Evolutionary conservation across 352 stramenopile species (phyloP).

Genomic region (Pythium phragmiticola): DNA sequence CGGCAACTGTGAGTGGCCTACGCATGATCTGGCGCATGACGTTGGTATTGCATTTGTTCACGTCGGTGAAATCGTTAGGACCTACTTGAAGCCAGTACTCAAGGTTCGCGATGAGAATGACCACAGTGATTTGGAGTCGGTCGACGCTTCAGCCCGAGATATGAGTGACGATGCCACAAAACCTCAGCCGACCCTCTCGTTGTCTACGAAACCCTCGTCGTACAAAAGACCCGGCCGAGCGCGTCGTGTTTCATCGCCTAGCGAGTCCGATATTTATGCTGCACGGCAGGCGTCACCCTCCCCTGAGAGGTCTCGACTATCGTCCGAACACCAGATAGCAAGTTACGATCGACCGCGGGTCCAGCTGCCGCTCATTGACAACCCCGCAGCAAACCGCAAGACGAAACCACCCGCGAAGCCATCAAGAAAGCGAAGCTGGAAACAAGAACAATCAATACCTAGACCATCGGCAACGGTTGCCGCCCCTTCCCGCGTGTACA

Average conservation of each 20-base stretch:
- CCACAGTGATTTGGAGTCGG: not conserved
- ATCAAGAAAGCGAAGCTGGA: not conserved
- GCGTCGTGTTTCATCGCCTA: not conserved
- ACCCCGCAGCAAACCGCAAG: not conserved
- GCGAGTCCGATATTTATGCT: constrained; percentile 7
- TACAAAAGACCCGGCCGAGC: not conserved
- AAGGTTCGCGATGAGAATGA: not conserved
- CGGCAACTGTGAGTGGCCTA: constrained; percentile 43
- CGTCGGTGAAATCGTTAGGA: constrained; percentile 26
- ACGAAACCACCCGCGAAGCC: not conserved
- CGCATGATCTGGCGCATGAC: not conserved
- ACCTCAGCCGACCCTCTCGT: not conserved
- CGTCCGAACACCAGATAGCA: not conserved
- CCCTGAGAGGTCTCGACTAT: not conserved
- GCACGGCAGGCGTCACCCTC: constrained; percentile 1
- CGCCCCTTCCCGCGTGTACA: constrained; percentile 24
- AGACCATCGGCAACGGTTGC: constrained; percentile 7
- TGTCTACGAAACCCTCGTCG: constrained; percentile 2
- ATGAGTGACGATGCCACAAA: constrained; percentile 12
- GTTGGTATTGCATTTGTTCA: constrained; percentile 3
- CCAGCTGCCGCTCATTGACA: not conserved
- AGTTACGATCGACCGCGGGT: not conserved
- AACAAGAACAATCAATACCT: not conserved
- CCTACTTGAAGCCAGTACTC: constrained; percentile 61
- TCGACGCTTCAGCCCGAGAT: no score